Percentiles rank a stretch among this genome's conserved stretches.
These are phyloP conservation scores for Penicillium brasilianum DNA, from an alignment of 2,329 filamentous ascomycete genomes.

Conservation along the genomic window DNA sequence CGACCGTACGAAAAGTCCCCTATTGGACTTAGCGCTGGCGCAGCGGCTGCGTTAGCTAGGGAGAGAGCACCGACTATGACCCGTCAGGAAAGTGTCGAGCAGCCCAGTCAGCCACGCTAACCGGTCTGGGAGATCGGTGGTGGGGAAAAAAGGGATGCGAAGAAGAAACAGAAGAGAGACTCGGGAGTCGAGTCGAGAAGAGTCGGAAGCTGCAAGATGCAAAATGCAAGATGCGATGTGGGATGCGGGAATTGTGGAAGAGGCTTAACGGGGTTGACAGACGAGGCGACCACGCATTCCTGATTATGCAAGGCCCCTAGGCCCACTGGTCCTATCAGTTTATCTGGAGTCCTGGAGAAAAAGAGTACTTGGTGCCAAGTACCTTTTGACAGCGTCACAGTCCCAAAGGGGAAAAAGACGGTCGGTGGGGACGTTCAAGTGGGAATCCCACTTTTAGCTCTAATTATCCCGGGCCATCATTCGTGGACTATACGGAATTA, in stretches of 20 bases:
- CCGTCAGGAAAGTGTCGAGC: slow-evolving; percentile 6
- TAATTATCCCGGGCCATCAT: slow-evolving; percentile 2
- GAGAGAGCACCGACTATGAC: slow-evolving; percentile 8
- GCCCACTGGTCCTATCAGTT: slow-evolving; percentile 9
- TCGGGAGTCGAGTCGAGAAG: background rate
- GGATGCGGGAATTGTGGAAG: background rate
- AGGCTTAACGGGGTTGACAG: background rate
- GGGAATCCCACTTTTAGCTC: slow-evolving; percentile 5
- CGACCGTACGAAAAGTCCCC: slow-evolving; percentile 15
- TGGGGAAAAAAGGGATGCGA: background rate
- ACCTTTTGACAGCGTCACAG: background rate
- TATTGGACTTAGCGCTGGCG: slow-evolving; percentile 19
- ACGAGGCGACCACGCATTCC: slow-evolving; percentile 10
- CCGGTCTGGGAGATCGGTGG: slow-evolving; percentile 4
- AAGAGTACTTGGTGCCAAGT: background rate
- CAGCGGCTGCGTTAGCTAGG: slow-evolving; percentile 17
- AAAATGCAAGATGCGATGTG: background rate
- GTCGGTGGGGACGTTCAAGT: slow-evolving; percentile 3
- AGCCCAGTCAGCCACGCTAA: slow-evolving; percentile 10
- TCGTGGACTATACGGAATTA: background rate
- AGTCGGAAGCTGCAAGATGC: slow-evolving; percentile 5
- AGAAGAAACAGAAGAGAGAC: background rate
- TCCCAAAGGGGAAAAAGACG: slow-evolving; percentile 7
- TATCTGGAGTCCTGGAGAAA: background rate
- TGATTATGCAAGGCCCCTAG: slow-evolving; percentile 17